These are phyloP conservation scores for Ceratobasidium sp. DNA, from an alignment of 1,284 basidiomycete genomes.

Conservation along the genomic window DNA sequence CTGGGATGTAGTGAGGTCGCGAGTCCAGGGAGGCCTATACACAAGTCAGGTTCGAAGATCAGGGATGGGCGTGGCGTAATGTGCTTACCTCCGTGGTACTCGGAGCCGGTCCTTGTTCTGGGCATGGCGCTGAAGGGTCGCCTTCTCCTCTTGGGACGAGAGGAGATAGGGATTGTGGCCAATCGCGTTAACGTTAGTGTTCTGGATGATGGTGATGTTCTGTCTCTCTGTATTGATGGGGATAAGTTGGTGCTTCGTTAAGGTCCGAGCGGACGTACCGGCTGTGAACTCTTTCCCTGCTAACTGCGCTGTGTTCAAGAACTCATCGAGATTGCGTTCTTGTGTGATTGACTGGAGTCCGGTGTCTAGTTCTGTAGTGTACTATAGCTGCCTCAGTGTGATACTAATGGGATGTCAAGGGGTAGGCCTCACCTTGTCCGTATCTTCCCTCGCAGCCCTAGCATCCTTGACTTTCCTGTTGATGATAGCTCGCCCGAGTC, in stretches of 20 bases:
- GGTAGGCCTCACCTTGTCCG: slow-evolving; percentile 72
- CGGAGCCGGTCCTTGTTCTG: slow-evolving; percentile 78
- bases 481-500: slow-evolving; percentile 90
- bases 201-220: slow-evolving; percentile 90
- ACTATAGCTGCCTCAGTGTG: slow-evolving; percentile 61
- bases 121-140: slow-evolving; percentile 74
- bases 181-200: slow-evolving; percentile 60
- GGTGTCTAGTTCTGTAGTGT: slow-evolving; percentile 80
- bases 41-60: neutral
- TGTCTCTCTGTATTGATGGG: slow-evolving; percentile 72
- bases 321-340: slow-evolving; percentile 95
- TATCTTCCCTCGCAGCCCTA: slow-evolving; percentile 69
- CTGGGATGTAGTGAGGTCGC: slow-evolving; percentile 76
- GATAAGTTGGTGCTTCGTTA: neutral
- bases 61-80: neutral
- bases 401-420: neutral
- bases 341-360: slow-evolving; percentile 94
- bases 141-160: slow-evolving; percentile 83
- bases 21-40: slow-evolving; percentile 81
- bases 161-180: slow-evolving; percentile 90
- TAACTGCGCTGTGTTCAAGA: slow-evolving; percentile 93
- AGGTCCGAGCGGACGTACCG: slow-evolving; percentile 62
- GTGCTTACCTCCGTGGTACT: slow-evolving; percentile 72
- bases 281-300: slow-evolving; percentile 98
- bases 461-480: slow-evolving; percentile 89